Percentiles rank a stretch among this genome's conserved stretches.
These are phyloP conservation scores for Neonectria coccinea DNA, from an alignment of 2,329 filamentous ascomycete genomes.

Conservation along the genomic window DNA sequence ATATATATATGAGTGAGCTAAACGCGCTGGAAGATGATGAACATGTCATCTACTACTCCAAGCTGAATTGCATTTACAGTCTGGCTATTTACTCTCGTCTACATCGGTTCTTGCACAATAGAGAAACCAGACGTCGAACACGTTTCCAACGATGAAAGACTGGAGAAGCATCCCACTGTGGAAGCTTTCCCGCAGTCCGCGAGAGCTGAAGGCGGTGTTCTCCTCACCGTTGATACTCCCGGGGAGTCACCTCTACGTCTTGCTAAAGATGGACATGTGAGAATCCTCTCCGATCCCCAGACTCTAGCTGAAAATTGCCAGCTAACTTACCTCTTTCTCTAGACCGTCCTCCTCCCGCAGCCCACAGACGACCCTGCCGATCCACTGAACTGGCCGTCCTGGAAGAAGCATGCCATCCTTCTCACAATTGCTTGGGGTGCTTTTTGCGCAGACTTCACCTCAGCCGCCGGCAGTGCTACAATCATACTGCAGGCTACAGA, in stretches of 20 bases:
- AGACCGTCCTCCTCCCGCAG: slow-evolving; percentile 38
- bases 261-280: slow-evolving; percentile 36
- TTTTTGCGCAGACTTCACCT: slow-evolving; percentile 36
- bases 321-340: background rate
- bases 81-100: too few relatives aligned
- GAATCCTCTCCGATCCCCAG: background rate
- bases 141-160: slow-evolving; percentile 30
- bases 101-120: slow-evolving; percentile 16
- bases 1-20: background rate
- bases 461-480: slow-evolving; percentile 34
- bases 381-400: slow-evolving; percentile 38
- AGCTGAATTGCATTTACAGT: background rate
- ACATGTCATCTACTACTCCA: background rate
- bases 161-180: slow-evolving; percentile 2
- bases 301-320: too few relatives aligned
- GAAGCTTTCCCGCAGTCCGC: slow-evolving; percentile 29
- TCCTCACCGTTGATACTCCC: slow-evolving; percentile 18
- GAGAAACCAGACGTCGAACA: slow-evolving; percentile 35
- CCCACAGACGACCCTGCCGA: slow-evolving; percentile 31
- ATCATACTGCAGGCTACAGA: slow-evolving; percentile 35
- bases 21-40: too few relatives aligned
- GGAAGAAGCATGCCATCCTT: slow-evolving; percentile 39
- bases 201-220: slow-evolving; percentile 33
- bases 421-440: slow-evolving; percentile 35
- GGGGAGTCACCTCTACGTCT: slow-evolving; percentile 25